A percentile compares a stretch with the other conserved stretches of the same genome.
These are phyloP conservation scores for Aspergillus saccharolyticus DNA, from an alignment of 495 filamentous ascomycete species.

Conservation along the genomic window DNA sequence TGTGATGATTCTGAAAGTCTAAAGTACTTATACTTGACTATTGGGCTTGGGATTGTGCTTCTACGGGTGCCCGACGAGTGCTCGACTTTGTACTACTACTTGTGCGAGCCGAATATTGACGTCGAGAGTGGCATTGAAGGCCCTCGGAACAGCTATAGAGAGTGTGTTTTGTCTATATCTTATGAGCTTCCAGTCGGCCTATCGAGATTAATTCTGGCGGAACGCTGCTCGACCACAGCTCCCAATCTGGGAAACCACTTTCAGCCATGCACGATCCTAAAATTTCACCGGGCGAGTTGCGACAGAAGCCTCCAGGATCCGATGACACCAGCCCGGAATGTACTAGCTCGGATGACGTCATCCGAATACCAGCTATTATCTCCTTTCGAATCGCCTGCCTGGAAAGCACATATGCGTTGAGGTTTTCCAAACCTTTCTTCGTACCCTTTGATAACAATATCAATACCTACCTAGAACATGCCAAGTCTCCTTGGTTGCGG, in stretches of 20 bases:
- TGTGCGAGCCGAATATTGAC: slow-evolving; percentile 30
- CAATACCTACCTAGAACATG: too few species aligned
- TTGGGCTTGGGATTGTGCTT: slow-evolving; percentile 26
- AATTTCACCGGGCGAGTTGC: slow-evolving; percentile 14
- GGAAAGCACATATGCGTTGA: too few species aligned
- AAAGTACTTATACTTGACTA: slow-evolving; percentile 29
- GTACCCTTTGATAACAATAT: too few species aligned
- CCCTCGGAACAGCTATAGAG: slow-evolving; percentile 2
- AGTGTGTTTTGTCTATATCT: slow-evolving; percentile 18
- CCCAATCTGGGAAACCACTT: slow-evolving; percentile 19
- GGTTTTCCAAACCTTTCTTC: too few species aligned
- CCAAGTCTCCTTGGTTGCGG: too few species aligned
- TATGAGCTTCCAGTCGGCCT: slow-evolving; percentile 14
- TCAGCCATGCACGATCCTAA: slow-evolving; percentile 12
- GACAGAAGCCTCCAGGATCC: slow-evolving; percentile 12
- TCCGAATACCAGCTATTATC: slow-evolving; percentile 12
- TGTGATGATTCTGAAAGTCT: slow-evolving; percentile 30
- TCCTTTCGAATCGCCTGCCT: slow-evolving; percentile 8
- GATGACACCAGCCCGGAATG: slow-evolving; percentile 15
- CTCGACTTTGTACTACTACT: slow-evolving; percentile 33
- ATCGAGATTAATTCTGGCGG: slow-evolving; percentile 24
- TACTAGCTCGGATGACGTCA: background rate
- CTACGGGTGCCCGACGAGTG: slow-evolving; percentile 29
- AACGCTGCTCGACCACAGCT: slow-evolving; percentile 15
- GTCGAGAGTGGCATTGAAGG: slow-evolving; percentile 10